These are phyloP conservation scores for Perkinsus olseni DNA, from an alignment of 169 alveolate species.

Conservation along the genomic window DNA sequence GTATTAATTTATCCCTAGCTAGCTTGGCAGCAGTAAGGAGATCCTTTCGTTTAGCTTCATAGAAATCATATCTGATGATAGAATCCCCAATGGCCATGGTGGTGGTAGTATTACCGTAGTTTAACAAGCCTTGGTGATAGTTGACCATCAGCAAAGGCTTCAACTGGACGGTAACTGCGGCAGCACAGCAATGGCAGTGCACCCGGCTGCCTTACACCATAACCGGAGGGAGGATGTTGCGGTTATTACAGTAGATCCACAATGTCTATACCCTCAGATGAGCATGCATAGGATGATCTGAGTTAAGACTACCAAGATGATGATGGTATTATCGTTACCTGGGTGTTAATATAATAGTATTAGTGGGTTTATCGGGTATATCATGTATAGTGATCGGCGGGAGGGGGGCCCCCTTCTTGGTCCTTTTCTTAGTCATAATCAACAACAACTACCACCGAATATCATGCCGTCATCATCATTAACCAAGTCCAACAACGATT, in stretches of 20 bases:
- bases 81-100: not conserved
- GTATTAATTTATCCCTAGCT: not conserved
- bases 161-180: not conserved
- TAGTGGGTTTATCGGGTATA: not conserved
- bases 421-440: not conserved
- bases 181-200: not conserved
- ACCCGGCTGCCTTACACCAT: not conserved
- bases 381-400: not conserved
- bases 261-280: not conserved
- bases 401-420: not conserved
- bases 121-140: slow-evolving; percentile 8
- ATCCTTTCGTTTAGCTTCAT: slow-evolving; percentile 10
- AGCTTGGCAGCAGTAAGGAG: not conserved
- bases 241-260: not conserved
- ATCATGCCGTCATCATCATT: not conserved
- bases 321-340: not conserved
- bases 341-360: not conserved
- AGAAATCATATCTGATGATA: slow-evolving; percentile 3
- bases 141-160: slow-evolving; percentile 6
- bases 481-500: too few relatives aligned
- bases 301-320: not conserved
- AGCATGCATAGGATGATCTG: not conserved
- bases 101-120: too few relatives aligned
- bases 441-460: not conserved
- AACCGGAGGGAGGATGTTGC: too few relatives aligned